These are phyloP conservation scores for Debaryomycetaceae sp. DNA, from an alignment of 1,139 yeast genomes.

Conservation along the genomic window DNA sequence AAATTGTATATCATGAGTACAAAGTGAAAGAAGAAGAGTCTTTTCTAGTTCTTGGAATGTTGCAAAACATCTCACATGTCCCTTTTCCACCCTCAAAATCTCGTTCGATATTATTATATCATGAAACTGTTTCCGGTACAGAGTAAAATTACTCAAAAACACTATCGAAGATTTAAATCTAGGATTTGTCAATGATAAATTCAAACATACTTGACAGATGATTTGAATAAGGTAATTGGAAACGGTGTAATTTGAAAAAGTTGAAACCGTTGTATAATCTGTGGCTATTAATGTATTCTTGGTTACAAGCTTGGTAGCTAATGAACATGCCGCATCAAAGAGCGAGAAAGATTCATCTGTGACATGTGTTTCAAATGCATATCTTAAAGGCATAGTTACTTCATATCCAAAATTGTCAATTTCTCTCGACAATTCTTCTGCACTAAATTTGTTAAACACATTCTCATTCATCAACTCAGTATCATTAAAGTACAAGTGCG, in stretches of 20 bases:
- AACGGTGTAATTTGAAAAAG: conserved; percentile 27
- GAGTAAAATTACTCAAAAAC: conserved; percentile 30
- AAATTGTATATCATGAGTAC: conserved; percentile 57
- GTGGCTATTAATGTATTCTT: conserved; percentile 14
- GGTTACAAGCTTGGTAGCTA: conserved; percentile 32
- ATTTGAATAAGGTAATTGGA: conserved; percentile 34
- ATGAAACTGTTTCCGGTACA: conserved; percentile 10
- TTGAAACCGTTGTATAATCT: conserved; percentile 19
- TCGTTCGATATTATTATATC: background rate
- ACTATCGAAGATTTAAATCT: conserved; percentile 38
- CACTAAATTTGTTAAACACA: conserved; percentile 11
- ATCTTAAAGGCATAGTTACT: conserved; percentile 28
- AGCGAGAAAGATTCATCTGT: conserved; percentile 18
- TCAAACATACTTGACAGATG: conserved; percentile 37
- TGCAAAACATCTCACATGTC: background rate
- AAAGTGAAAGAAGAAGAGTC: conserved; percentile 45
- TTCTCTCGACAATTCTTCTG: conserved; percentile 10
- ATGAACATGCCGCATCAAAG: conserved; percentile 35
- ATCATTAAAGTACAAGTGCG: conserved; percentile 37
- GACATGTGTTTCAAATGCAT: conserved; percentile 28
- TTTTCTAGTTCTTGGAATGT: conserved; percentile 28
- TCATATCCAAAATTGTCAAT: conserved; percentile 25
- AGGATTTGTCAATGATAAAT: conserved; percentile 32
- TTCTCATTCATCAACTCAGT: conserved; percentile 19
- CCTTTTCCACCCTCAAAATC: conserved; percentile 5